Base-by-base conservation (phyloP, 2,329 filamentous ascomycete species). In the Leptographium wingfieldii region DNA sequence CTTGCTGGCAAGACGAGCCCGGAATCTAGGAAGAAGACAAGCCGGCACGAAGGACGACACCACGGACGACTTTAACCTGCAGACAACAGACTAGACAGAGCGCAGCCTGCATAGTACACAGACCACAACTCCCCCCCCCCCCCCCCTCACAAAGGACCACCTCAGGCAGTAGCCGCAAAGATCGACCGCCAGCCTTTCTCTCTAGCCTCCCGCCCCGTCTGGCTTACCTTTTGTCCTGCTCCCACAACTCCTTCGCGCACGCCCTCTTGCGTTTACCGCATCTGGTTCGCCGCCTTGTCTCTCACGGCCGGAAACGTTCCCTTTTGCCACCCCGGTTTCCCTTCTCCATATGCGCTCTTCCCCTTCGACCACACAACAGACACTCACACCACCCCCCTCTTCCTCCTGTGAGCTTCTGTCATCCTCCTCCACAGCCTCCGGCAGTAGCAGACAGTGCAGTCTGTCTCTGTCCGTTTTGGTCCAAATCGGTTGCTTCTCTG, bases 391-490 rank as follows among this genome's bases (percentile, higher is more conserved):
- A 14, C 29, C 51, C 27, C 51, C 12, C 33, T 27, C 31, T 31
- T 31, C 49, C 14, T 22, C n/a, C 16, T 33, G 25, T 3, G 19
- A 54, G 27, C 29, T 16, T 54, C 29, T 29, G 33, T 55, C 53
- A 19, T 33, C 22, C 33, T 40, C 53, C n/a, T n/a, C 55, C 3
- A 25, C 38, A 46, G 7, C 43, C n/a, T 6, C 19, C 43, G 43
- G 43, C 43, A 46, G 19, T 19, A n/a, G 19, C 43, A 46, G 43
- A 46, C 40, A 48, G 9, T 19, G 19, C 12, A 12, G 27, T 22
- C 22, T 29, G 27, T 49, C 29, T 51, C 46, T 35, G 56, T 51
- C 56, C 46, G 56, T 57, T 57, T 57, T 57, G 46, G 31, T 57
- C 56, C 43, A 51, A 12, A 16, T 35, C 5, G 27, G n/a, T 19